Conservation (phyloP, 192 early-diverging fungal genomes). For the Coemansia reversa region DNA sequence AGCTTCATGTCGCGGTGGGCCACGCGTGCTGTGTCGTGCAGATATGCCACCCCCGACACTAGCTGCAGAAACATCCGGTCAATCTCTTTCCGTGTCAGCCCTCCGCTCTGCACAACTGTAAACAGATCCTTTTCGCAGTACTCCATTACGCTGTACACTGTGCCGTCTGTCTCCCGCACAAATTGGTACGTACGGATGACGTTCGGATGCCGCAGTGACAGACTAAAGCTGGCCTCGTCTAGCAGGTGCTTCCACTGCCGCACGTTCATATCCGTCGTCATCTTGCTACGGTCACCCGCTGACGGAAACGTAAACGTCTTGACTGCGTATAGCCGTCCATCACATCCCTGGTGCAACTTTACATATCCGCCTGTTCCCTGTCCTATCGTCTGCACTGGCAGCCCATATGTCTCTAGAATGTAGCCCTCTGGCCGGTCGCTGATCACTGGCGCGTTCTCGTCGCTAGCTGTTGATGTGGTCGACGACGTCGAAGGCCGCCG, state of each 20-base stretch:
- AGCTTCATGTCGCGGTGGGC: conserved; percentile 85
- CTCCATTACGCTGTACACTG: conserved; percentile 82
- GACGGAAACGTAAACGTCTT: conserved; percentile 54
- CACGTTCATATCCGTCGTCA: conserved; percentile 41
- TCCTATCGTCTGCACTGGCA: conserved; percentile 48
- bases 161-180: conserved; percentile 62
- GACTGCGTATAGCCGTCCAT: conserved; percentile 49
- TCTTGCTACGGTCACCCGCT: conserved; percentile 31
- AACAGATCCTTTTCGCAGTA: conserved; percentile 90
- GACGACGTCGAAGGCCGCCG: conserved; percentile 51
- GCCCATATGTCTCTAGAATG: conserved; percentile 50
- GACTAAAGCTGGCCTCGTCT: conserved; percentile 52
- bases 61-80: conserved; percentile 83
- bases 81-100: conserved; percentile 71
- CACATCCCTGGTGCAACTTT: conserved; percentile 53
- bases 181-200: conserved; percentile 76
- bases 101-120: conserved; percentile 69
- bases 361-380: conserved; percentile 57
- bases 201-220: conserved; percentile 70
- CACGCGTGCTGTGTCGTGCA: conserved; percentile 73
- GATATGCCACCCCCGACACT: conserved; percentile 68
- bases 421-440: conserved; percentile 51
- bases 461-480: conserved; percentile 43
- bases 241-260: conserved; percentile 53
- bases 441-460: conserved; percentile 51